A percentile compares a stretch with the other conserved stretches of the same genome.
These are phyloP conservation scores for Penicillium waksmanii DNA, from an alignment of 495 filamentous ascomycete species.

Conservation along the genomic window DNA sequence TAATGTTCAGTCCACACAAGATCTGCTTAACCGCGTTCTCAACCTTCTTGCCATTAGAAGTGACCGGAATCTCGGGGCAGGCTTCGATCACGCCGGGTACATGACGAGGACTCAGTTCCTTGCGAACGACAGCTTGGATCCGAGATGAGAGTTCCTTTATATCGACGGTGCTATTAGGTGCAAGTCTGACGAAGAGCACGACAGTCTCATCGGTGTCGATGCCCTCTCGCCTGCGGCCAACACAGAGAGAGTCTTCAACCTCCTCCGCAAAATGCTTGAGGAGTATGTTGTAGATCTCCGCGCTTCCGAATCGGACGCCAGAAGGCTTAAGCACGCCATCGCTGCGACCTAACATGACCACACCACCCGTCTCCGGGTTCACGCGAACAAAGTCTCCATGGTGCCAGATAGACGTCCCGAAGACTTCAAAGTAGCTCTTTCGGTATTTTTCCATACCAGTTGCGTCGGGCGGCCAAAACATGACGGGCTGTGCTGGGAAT, in stretches of 20 bases:
- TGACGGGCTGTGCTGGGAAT: conserved; percentile 88
- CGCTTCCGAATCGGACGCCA: conserved; percentile 84
- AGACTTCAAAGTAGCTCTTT: conserved; percentile 85
- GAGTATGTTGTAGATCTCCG: conserved; percentile 92
- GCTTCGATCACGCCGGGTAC: conserved; percentile 81
- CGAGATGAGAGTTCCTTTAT: conserved; percentile 53
- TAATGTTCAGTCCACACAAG: conserved; percentile 81
- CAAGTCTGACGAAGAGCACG: conserved; percentile 81
- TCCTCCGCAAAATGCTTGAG: conserved; percentile 76
- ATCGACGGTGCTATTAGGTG: conserved; percentile 22
- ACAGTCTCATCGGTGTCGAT: conserved; percentile 82
- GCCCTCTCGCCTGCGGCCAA: conserved; percentile 71
- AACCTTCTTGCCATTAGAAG: conserved; percentile 92
- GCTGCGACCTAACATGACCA: conserved; percentile 86
- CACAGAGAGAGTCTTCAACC: conserved; percentile 82
- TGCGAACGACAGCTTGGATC: conserved; percentile 67
- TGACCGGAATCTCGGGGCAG: conserved; percentile 82
- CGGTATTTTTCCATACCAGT: conserved; percentile 74
- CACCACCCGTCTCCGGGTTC: conserved; percentile 70
- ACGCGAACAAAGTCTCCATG: conserved; percentile 92
- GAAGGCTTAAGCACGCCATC: conserved; percentile 90
- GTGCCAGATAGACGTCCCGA: conserved; percentile 76
- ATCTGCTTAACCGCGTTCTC: conserved; percentile 95
- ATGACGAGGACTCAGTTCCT: conserved; percentile 81
- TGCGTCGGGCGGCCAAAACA: conserved; percentile 74